phyloP scores from a whole-genome alignment of 495 filamentous ascomycete genomes.

The Margaritispora aquatica region DNA sequence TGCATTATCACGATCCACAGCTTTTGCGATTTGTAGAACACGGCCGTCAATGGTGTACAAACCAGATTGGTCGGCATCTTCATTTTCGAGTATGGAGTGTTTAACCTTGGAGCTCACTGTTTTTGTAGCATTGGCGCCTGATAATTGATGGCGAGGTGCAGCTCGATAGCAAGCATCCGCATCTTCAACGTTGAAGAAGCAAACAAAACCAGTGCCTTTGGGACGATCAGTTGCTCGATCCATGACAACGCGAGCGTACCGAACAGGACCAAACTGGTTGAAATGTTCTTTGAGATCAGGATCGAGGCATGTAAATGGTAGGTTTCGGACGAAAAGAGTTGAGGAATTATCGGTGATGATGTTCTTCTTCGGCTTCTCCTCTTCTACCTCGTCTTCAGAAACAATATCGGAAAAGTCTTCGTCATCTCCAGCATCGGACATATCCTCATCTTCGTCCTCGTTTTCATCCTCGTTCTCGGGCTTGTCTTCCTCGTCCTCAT shows the following conservation, averaged over 20 bases:
- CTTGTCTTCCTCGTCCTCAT: constrained; percentile 31
- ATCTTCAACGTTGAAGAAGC: constrained; percentile 75
- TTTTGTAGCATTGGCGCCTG: constrained; percentile 26
- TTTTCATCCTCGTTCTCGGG: constrained; percentile 16
- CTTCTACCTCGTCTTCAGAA: constrained; percentile 32
- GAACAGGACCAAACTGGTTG: constrained; percentile 68
- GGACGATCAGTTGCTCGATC: constrained; percentile 79
- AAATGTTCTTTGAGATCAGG: constrained; percentile 79
- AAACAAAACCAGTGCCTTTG: constrained; percentile 90
- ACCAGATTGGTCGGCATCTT: constrained; percentile 66
- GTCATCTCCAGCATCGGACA: constrained; percentile 28
- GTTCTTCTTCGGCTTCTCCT: constrained; percentile 26
- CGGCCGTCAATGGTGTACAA: constrained; percentile 87
- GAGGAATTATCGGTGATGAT: constrained; percentile 50
- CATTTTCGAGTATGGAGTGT: constrained; percentile 79
- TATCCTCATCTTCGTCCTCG: constrained; percentile 25
- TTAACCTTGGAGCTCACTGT: constrained; percentile 39
- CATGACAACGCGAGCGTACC: constrained; percentile 85
- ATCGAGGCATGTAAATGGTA: constrained; percentile 82
- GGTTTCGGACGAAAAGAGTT: constrained; percentile 89
- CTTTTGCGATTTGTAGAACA: constrained; percentile 73
- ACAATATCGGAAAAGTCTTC: constrained; percentile 22
- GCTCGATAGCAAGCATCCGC: constrained; percentile 62
- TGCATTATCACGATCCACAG: constrained; percentile 77
- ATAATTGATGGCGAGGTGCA: constrained; percentile 50